phyloP scores from a whole-genome alignment of 2,329 filamentous ascomycete genomes.

The Fusarium torreyae region DNA sequence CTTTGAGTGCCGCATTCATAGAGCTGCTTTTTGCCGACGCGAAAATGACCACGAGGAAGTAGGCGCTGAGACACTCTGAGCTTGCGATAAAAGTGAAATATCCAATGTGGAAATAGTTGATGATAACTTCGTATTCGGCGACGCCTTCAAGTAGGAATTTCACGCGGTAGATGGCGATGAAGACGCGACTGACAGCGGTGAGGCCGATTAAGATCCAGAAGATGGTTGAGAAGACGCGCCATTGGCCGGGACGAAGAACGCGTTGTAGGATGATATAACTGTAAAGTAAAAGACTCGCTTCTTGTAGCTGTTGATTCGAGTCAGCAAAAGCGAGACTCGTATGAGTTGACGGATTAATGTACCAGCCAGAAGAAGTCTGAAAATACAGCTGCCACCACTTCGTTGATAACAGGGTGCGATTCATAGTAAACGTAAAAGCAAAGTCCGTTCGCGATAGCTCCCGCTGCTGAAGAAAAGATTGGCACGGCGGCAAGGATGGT shows the following conservation, averaged over 20 bases:
- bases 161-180: slow-evolving; percentile 54
- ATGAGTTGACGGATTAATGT: neutral
- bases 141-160: slow-evolving; percentile 49
- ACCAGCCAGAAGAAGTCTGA: slow-evolving; percentile 61
- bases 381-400: slow-evolving; percentile 55
- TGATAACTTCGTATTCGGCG: slow-evolving; percentile 44
- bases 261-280: slow-evolving; percentile 68
- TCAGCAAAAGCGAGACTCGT: neutral
- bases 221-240: slow-evolving; percentile 63
- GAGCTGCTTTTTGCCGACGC: slow-evolving; percentile 49
- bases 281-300: slow-evolving; percentile 60
- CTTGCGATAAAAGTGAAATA: slow-evolving; percentile 60
- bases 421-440: slow-evolving; percentile 60
- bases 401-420: slow-evolving; percentile 36
- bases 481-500: slow-evolving; percentile 57
- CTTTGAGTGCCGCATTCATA: slow-evolving; percentile 48
- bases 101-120: slow-evolving; percentile 59
- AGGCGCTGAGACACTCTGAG: slow-evolving; percentile 57
- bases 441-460: slow-evolving; percentile 58
- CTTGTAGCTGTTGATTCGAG: slow-evolving; percentile 54
- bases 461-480: slow-evolving; percentile 55
- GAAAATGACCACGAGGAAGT: slow-evolving; percentile 58
- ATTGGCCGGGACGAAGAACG: slow-evolving; percentile 60
- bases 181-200: slow-evolving; percentile 64
- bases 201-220: slow-evolving; percentile 71